Percentiles rank a stretch among this genome's conserved stretches.
These are phyloP conservation scores for Zoysia matrella DNA, from an alignment of 202 grass and related monocot species.

Conservation along the genomic window DNA sequence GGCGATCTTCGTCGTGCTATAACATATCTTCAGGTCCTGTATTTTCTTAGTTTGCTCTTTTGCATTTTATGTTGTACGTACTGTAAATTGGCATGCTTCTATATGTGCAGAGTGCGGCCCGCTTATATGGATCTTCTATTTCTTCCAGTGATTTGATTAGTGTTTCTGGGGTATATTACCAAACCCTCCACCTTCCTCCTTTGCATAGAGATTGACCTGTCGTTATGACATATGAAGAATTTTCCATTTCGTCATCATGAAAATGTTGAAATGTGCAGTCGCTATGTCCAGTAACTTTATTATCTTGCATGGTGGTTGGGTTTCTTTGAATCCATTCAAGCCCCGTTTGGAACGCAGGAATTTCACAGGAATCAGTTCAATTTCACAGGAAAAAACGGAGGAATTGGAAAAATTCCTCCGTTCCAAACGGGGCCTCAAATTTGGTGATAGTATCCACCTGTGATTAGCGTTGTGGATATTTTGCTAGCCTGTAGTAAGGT, in stretches of 20 bases:
- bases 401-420: too few species aligned
- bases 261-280: background rate
- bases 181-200: slow-evolving; percentile 30
- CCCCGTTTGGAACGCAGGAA: too few species aligned
- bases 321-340: background rate
- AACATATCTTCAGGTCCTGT: slow-evolving; percentile 90
- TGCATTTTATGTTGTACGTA: slow-evolving; percentile 8
- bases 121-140: slow-evolving; percentile 89
- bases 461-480: slow-evolving; percentile 17
- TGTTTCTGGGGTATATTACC: slow-evolving; percentile 87
- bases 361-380: too few species aligned
- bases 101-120: slow-evolving; percentile 89
- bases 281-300: slow-evolving; percentile 4
- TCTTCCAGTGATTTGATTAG: slow-evolving; percentile 84
- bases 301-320: background rate
- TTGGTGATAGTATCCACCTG: slow-evolving; percentile 10
- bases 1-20: slow-evolving; percentile 98
- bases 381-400: too few species aligned
- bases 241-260: slow-evolving; percentile 19
- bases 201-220: slow-evolving; percentile 30
- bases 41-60: slow-evolving; percentile 1
- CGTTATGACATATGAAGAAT: background rate
- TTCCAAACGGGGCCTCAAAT: too few species aligned
- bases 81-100: slow-evolving; percentile 20
- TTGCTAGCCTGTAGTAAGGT: background rate